Base-by-base conservation (phyloP, 495 filamentous ascomycete genomes). In the Xylaria cubensis region DNA sequence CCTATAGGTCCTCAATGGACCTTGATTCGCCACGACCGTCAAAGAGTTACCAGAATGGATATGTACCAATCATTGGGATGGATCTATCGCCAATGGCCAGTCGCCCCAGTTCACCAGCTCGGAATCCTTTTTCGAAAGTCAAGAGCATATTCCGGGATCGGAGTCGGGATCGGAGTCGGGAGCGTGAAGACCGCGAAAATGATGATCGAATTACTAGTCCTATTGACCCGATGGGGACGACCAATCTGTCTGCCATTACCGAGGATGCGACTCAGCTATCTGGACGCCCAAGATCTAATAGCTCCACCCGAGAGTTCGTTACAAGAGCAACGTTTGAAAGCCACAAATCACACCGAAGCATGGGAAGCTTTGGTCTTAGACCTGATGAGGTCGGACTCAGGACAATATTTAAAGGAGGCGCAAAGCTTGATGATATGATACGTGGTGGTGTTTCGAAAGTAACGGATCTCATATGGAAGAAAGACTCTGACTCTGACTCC, bases 361-460 rank as follows among this genome's bases (percentile, higher is more conserved):
- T 81, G 34, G 78, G 78, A 44, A 82, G 79, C 48, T 68, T 81
- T 13, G 81, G 76, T 26, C 74, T 82, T n/a, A 79, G 78, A 34
- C 73, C 77, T 12, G 85, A 86, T 24, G 84, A 86, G 46, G 71
- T 77, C 39, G 83, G 83, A 19, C 67, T 86, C 3, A 76, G 82
- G 50, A 79, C 80, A 32, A 75, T 86, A 50, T 84, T 86, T 73
- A 81, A 80, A 72, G 80, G 82, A 19, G 64, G 77, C 10, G 80
- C 83, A 32, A 84, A 84, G 53, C 79, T 86, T 64, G 85, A 86
- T 70, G 84, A 78, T 36, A 82, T 86, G 67, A 71, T 86, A 69
- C 82, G 84, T 8, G 85, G 80, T 17, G 76, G 84, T 67, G 83
- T 86, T 6, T 85, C 83, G 58, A 86, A 85, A 71, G 79, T 86